phyloP scores from a whole-genome alignment of 371 early-diverging fungal genomes.

The Apophysomyces ossiformis region DNA sequence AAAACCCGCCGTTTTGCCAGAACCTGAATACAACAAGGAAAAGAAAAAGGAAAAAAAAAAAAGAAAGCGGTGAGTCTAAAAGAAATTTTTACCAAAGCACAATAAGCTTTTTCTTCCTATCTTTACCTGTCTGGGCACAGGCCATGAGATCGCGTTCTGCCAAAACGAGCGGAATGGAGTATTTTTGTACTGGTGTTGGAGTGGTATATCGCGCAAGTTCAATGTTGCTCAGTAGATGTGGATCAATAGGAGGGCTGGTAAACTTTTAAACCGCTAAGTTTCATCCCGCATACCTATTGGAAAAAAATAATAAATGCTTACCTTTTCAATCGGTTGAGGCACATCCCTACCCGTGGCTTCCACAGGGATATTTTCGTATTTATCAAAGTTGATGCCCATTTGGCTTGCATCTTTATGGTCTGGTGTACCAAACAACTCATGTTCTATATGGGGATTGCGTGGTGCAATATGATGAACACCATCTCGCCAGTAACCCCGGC shows the following conservation, averaged over 20 bases:
- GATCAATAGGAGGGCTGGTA: conserved; percentile 69
- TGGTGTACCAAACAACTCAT: conserved; percentile 71
- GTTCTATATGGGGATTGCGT: conserved; percentile 73
- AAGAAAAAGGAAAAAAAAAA: conserved; percentile 6
- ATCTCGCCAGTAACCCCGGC: conserved; percentile 63
- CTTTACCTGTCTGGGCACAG: conserved; percentile 85
- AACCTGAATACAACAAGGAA: conserved; percentile 36
- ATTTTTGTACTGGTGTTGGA: conserved; percentile 93
- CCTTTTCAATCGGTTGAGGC: conserved; percentile 65
- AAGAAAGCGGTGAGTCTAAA: too few species aligned
- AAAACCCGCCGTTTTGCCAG: conserved; percentile 84
- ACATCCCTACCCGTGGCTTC: conserved; percentile 82
- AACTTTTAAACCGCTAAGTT: background rate
- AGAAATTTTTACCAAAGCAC: too few species aligned
- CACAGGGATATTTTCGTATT: conserved; percentile 94
- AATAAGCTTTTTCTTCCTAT: background rate
- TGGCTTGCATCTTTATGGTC: conserved; percentile 67
- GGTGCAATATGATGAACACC: conserved; percentile 70
- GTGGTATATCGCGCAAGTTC: conserved; percentile 81
- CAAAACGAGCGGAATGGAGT: conserved; percentile 85
- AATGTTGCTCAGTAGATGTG: conserved; percentile 82
- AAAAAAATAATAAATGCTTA: background rate
- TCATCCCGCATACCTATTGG: too few species aligned
- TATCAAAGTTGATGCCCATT: conserved; percentile 93
- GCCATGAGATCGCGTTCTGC: conserved; percentile 71